Percentiles rank a stretch among this genome's conserved stretches.
These are phyloP conservation scores for Phaseolus lunatus DNA, from an alignment of 306 rosid genomes.

Conservation along the genomic window DNA sequence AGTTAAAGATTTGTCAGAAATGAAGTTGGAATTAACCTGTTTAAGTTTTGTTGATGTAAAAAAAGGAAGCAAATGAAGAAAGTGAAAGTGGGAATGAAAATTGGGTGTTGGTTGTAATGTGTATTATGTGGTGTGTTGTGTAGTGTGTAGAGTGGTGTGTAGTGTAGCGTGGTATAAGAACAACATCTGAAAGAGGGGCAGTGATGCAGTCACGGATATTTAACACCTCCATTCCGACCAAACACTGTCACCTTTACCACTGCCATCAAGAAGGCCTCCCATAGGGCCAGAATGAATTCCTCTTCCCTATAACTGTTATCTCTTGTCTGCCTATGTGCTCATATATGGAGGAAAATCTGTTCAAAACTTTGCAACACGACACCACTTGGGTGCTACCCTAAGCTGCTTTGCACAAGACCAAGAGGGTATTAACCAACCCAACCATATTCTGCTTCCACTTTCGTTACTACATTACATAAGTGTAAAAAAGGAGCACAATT, in stretches of 20 bases:
- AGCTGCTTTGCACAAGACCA: slow-evolving; percentile 45
- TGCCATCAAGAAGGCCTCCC: slow-evolving; percentile 46
- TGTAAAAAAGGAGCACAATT: slow-evolving; percentile 40
- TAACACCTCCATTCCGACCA: slow-evolving; percentile 71
- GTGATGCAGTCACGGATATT: slow-evolving; percentile 69
- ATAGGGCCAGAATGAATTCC: slow-evolving; percentile 57
- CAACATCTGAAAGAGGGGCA: slow-evolving; percentile 48
- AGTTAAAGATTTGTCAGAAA: too few species aligned
- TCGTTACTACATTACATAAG: slow-evolving; percentile 23
- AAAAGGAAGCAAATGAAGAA: too few species aligned
- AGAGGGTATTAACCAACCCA: slow-evolving; percentile 55
- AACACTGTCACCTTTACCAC: slow-evolving; percentile 64
- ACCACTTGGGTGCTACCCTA: slow-evolving; percentile 44
- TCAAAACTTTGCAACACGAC: slow-evolving; percentile 42
- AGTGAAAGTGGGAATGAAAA: too few species aligned
- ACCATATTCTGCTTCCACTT: slow-evolving; percentile 28
- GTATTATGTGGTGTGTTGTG: too few species aligned
- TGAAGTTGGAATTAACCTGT: too few species aligned
- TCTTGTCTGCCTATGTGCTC: slow-evolving; percentile 34
- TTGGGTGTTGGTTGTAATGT: too few species aligned
- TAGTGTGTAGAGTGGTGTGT: not conserved
- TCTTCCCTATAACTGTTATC: slow-evolving; percentile 57
- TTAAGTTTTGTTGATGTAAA: too few species aligned
- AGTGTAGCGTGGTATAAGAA: slow-evolving; percentile 46
- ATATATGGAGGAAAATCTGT: slow-evolving; percentile 48